Evolutionary conservation across 306 rosid genomes (phyloP), one percentile per base, ranked within the genome.

Genomic region (Mimosa pudica): DNA sequence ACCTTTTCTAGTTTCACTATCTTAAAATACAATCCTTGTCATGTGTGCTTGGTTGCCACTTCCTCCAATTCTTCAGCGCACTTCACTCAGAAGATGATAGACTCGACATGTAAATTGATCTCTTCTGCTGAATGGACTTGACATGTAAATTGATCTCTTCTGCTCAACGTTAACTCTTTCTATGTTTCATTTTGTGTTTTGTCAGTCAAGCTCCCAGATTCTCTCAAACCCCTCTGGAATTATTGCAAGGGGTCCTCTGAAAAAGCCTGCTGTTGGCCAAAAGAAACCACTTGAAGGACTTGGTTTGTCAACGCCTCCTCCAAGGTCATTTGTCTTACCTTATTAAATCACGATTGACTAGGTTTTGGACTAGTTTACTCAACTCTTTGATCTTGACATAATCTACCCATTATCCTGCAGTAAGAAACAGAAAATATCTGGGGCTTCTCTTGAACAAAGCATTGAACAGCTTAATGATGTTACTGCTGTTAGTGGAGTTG

Each of bases 401-500:
- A 42, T 77, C 36, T 84, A 55, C 46, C 70, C 74, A 64, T 48
- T 78, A 71, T 70, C 46, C 73, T 85, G 45, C 90, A 91, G 97
- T 81, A 95, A 95, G 90, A 95, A 92, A 87, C 98, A 90, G 83
- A 95, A 95, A 75, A 84, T 81, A 54, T 89, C 95, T n/a, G 97
- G 98, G 73, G 82, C 80, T 71, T 92, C 93, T 82, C 60, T 82
- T 48, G 98, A 95, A 80, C 98, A 84, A 84, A 95, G 98, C 90
- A 88, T 95, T 78, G 98, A 92, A 66, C 96, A 91, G 69, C 98
- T 95, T 72, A 95, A 95, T 84, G 98, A 95, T 62, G 98, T 92
- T 74, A 91, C 98, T 48, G 98, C 97, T 70, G 96, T 92, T 80
- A 92, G 98, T 87, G 98, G 98, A 86, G 97, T 95, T 79, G 96